Conservation (phyloP, 164 flowering plant genomes). For the Vitis amurensis region DNA sequence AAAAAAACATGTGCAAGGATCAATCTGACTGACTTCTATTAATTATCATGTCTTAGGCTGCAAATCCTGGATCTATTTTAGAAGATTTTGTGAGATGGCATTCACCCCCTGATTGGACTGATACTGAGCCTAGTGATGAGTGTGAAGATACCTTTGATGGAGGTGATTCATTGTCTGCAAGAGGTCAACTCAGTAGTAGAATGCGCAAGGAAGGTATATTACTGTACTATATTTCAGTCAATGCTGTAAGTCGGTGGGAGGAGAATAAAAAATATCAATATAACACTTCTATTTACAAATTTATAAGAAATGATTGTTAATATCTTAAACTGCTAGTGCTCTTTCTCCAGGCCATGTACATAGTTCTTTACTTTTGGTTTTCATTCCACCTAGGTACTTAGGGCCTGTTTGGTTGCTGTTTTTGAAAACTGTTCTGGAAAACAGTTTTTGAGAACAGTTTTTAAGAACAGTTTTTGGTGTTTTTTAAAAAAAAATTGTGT, state of each 20-base stretch:
- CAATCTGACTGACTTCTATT: constrained; percentile 1
- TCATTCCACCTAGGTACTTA: no score
- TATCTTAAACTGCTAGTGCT: neutral
- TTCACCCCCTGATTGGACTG: constrained; percentile 98
- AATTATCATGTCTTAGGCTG: constrained; percentile 60
- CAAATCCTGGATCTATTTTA: constrained; percentile 96
- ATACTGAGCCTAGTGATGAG: constrained; percentile 42
- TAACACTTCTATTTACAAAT: no score
- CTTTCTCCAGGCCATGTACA: neutral
- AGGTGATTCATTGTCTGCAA: constrained; percentile 38
- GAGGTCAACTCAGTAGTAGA: constrained; percentile 83
- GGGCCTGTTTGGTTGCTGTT: no score
- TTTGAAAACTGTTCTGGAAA: no score
- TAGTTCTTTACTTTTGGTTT: no score
- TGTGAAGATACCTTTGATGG: constrained; percentile 31
- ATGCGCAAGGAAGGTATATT: constrained; percentile 90
- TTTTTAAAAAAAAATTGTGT: no score
- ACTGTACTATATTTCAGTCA: neutral
- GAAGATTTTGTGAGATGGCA: constrained; percentile 99
- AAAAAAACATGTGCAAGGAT: no score
- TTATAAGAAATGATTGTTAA: neutral
- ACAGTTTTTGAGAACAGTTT: no score
- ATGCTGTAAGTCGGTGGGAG: neutral
- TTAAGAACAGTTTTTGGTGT: no score
- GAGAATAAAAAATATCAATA: no score